Conservation (phyloP, 148 eudicot species). For the Nepenthes gracilis region DNA sequence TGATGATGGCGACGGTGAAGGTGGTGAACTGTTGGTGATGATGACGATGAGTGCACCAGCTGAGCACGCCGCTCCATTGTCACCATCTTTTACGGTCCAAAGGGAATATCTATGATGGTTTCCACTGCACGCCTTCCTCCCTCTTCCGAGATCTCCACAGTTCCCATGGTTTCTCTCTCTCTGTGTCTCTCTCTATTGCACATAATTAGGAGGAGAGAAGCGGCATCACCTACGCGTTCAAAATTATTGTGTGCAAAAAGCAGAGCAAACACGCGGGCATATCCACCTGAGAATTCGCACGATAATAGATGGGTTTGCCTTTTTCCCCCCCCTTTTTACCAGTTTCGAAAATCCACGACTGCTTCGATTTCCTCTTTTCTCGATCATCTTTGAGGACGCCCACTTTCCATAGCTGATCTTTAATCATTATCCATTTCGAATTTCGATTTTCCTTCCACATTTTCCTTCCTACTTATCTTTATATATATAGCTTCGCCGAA, state of each 20-base stretch:
- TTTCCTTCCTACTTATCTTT: conserved; percentile 11
- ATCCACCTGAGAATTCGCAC: conserved; percentile 55
- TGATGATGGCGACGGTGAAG: no score
- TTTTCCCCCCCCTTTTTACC: not conserved
- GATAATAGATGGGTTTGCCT: conserved; percentile 10
- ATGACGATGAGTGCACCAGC: no score
- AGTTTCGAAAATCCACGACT: conserved; percentile 40
- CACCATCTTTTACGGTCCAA: no score
- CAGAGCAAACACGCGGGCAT: conserved; percentile 40
- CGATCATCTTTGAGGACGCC: conserved; percentile 18
- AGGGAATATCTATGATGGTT: no score
- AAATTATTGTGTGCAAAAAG: not conserved
- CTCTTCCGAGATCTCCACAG: no score
- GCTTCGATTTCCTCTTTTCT: conserved; percentile 15
- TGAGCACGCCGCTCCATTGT: no score
- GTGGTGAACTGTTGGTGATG: no score
- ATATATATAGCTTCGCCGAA: conserved; percentile 9
- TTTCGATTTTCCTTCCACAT: conserved; percentile 11
- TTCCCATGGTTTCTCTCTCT: no score
- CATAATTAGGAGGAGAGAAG: no score
- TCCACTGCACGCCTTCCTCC: no score
- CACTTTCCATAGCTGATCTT: conserved; percentile 14
- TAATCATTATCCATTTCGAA: conserved; percentile 23
- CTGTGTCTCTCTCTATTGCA: no score
- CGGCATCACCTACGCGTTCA: no score